Percentiles rank a stretch among this genome's conserved stretches.
phyloP scores from a whole-genome alignment of 352 stramenopile genomes.

The Globisporangium rhizosaccharum region DNA sequence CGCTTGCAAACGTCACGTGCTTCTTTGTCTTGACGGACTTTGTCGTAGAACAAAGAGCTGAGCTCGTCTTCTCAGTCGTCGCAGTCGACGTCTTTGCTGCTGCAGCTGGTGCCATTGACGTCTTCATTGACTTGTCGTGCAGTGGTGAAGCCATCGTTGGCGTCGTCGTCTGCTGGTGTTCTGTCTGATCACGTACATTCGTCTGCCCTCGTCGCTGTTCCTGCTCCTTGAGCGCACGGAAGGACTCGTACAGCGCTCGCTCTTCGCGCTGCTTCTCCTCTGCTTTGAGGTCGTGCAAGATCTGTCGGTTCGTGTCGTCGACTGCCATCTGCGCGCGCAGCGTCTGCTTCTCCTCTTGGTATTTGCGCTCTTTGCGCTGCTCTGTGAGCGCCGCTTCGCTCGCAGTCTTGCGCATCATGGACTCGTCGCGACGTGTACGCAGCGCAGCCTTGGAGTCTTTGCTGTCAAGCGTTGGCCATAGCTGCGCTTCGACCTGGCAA shows the following conservation, averaged over 20 bases:
- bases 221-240: conserved; percentile 35
- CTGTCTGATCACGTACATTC: background rate
- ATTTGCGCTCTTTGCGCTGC: conserved; percentile 46
- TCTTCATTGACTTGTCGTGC: background rate
- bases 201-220: conserved; percentile 8
- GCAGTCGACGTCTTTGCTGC: background rate
- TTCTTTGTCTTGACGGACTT: conserved; percentile 17
- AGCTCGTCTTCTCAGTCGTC: background rate
- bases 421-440: conserved; percentile 39
- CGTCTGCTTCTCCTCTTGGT: conserved; percentile 68
- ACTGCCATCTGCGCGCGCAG: conserved; percentile 79
- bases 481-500: conserved; percentile 6
- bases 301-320: conserved; percentile 67
- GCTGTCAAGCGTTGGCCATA: conserved; percentile 42
- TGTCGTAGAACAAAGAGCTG: no score
- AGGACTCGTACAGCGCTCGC: conserved; percentile 72
- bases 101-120: background rate
- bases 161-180: conserved; percentile 9
- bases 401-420: conserved; percentile 54
- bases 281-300: conserved; percentile 65
- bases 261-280: conserved; percentile 77
- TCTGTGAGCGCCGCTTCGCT: conserved; percentile 33
- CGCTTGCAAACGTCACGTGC: conserved; percentile 39
- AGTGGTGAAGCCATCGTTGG: background rate
- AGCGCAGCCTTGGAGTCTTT: conserved; percentile 30